Evolutionary conservation across 2,329 filamentous ascomycete species (phyloP).

Genomic region (Diplodia seriata): DNA sequence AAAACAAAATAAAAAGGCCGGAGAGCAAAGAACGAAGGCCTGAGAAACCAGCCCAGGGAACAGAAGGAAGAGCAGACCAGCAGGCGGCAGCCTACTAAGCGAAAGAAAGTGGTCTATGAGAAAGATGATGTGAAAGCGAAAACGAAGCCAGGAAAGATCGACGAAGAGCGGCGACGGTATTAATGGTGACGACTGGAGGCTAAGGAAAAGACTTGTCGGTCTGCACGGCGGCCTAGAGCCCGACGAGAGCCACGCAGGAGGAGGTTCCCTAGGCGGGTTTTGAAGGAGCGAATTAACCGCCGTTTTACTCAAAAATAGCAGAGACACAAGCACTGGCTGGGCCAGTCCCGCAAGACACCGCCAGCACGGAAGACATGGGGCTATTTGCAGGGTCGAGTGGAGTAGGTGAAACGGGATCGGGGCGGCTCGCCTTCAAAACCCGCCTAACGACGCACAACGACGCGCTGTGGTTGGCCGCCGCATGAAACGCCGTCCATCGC

Average conservation of each 20-base stretch:
- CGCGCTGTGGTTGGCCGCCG: constrained; percentile 20
- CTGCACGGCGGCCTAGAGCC: constrained; percentile 17
- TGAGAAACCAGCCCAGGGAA: constrained; percentile 36
- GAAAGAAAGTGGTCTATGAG: constrained; percentile 35
- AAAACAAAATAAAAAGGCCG: constrained; percentile 38
- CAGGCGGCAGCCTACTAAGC: background rate
- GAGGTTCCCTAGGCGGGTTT: constrained; percentile 42
- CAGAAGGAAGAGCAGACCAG: constrained; percentile 36
- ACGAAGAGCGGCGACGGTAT: constrained; percentile 35
- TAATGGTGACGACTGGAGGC: constrained; percentile 38
- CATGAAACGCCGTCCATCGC: constrained; percentile 17
- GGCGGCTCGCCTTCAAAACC: constrained; percentile 30
- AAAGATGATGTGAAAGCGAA: constrained; percentile 44
- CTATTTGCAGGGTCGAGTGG: constrained; percentile 20
- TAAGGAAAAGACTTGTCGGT: constrained; percentile 37
- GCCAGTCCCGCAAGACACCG: constrained; percentile 36
- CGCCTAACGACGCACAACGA: background rate
- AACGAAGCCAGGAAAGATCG: constrained; percentile 35
- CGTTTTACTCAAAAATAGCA: constrained; percentile 47
- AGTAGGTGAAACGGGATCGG: constrained; percentile 27
- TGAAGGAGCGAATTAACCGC: constrained; percentile 49
- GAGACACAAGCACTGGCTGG: constrained; percentile 43
- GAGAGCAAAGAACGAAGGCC: constrained; percentile 38
- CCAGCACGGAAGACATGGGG: constrained; percentile 14
- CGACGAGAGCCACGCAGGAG: constrained; percentile 33